These are phyloP conservation scores for Pilatotrama ljubarskyi DNA, from an alignment of 768 basidiomycete genomes.

Conservation along the genomic window DNA sequence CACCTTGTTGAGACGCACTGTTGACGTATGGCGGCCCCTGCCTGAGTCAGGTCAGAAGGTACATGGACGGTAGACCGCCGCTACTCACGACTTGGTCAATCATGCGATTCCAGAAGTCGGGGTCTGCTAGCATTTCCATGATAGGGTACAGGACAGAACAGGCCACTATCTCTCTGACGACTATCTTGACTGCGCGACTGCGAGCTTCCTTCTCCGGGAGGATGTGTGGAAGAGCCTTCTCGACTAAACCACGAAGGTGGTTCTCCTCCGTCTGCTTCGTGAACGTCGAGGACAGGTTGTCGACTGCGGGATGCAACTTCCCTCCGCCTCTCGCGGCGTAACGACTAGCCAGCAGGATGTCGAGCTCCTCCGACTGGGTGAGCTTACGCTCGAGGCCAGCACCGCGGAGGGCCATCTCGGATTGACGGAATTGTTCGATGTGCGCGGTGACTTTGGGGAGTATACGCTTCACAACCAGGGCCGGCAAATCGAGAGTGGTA, in stretches of 20 bases:
- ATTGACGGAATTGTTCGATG: slow-evolving; percentile 86
- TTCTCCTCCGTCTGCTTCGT: slow-evolving; percentile 88
- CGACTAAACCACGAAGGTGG: slow-evolving; percentile 74
- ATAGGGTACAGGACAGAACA: slow-evolving; percentile 84
- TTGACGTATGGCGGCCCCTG: slow-evolving; percentile 70
- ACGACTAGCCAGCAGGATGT: slow-evolving; percentile 79
- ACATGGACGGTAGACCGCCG: neutral
- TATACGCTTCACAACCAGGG: slow-evolving; percentile 78
- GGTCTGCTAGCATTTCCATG: slow-evolving; percentile 91
- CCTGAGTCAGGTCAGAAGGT: slow-evolving; percentile 36
- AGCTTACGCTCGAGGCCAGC: slow-evolving; percentile 78
- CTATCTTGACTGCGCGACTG: slow-evolving; percentile 70
- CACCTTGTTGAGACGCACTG: slow-evolving; percentile 55
- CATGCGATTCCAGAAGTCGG: slow-evolving; percentile 94
- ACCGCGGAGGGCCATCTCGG: slow-evolving; percentile 83
- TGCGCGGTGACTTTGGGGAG: slow-evolving; percentile 89
- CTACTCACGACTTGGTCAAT: slow-evolving; percentile 87
- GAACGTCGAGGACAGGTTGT: slow-evolving; percentile 85
- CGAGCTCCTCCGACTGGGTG: slow-evolving; percentile 88
- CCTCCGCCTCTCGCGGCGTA: slow-evolving; percentile 68
- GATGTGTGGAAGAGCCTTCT: slow-evolving; percentile 66
- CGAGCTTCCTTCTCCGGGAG: slow-evolving; percentile 74
- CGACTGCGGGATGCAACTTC: slow-evolving; percentile 82
- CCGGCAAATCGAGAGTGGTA: slow-evolving; percentile 65
- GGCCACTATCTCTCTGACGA: slow-evolving; percentile 79